These are phyloP conservation scores for Lentinula guzmanii DNA, from an alignment of 768 basidiomycete genomes.

Conservation along the genomic window DNA sequence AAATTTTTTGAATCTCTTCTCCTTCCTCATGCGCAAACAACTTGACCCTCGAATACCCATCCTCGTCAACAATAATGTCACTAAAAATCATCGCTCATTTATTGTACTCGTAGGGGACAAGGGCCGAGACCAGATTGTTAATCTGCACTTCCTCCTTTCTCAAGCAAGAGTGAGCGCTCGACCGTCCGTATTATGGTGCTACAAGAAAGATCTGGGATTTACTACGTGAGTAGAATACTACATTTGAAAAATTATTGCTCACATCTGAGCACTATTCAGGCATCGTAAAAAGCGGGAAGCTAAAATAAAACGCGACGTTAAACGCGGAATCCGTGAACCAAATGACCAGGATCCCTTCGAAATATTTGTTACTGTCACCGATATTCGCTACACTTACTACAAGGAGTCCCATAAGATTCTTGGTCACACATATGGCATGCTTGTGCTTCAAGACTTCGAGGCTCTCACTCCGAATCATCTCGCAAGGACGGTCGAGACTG, in stretches of 20 bases:
- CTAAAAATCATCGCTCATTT: constrained; percentile 89
- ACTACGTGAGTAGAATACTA: constrained; percentile 58
- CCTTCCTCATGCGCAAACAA: constrained; percentile 75
- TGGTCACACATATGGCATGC: constrained; percentile 97
- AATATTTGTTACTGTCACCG: constrained; percentile 97
- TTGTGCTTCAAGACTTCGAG: constrained; percentile 95
- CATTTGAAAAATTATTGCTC: background rate
- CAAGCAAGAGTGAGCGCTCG: constrained; percentile 86
- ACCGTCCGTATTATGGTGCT: constrained; percentile 95
- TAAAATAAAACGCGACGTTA: constrained; percentile 95
- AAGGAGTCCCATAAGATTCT: constrained; percentile 96
- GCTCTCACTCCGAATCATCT: constrained; percentile 96
- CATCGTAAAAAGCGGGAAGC: constrained; percentile 97
- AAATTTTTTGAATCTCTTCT: constrained; percentile 30
- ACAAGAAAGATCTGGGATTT: constrained; percentile 98
- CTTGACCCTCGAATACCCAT: constrained; percentile 91
- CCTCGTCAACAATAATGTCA: constrained; percentile 90
- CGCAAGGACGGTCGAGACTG: constrained; percentile 95
- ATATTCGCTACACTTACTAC: constrained; percentile 99
- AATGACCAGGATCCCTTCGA: constrained; percentile 98
- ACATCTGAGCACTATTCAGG: constrained; percentile 27
- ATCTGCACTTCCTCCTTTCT: constrained; percentile 90
- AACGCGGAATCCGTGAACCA: constrained; percentile 86
- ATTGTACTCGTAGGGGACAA: constrained; percentile 95
- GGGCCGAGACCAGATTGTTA: constrained; percentile 92